Evolutionary conservation across 768 basidiomycete genomes (phyloP), one percentile per base, ranked within the genome.

Genomic region (Leucocoprinus sp.): DNA sequence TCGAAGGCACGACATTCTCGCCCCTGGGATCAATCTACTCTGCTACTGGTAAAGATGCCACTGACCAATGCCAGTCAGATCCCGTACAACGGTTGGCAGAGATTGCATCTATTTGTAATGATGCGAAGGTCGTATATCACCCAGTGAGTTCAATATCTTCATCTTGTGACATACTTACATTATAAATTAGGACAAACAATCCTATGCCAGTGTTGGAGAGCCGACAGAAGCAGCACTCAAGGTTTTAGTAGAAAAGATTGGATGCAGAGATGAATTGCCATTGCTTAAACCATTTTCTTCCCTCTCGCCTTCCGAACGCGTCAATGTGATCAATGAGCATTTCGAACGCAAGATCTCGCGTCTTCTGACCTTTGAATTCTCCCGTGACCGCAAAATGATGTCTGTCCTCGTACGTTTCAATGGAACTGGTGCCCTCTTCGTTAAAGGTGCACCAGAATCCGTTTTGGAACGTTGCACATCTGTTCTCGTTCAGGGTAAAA

Each of bases 301-400:
- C 33, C 70, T 93, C 18, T 60, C 76, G 2, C 75, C 75, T 29
- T 62, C 70, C 14, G 67, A 64, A 28, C 86, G 93, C 43, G 83
- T 86, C 41, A 88, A 77, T 53, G 91, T 84, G 27, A 74, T 97
- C 66, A 93, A 85, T 69, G 83, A 87, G 27, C 73, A 80, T 63
- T 83, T 90, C 61, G 90, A 92, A 52, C 68, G 70, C 42, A 70
- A 67, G 12, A 83, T 90, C 57, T 71, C 80, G 14, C 82, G 93
- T 48, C 74, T 96, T 11, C 68, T 96, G 55, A 99, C 93, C 6
- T 95, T 99, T 63, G 95, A 99, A 63, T 98, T 99, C 66, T 90
- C 93, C 17, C 82, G 95, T 15, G 95, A 98, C 64, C 85, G 95
- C 59, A 99, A 97, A 68, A 95, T 93, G 81, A 98, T 98, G 95